A percentile compares a stretch with the other conserved stretches of the same genome.
Conservation (phyloP, 1,139 yeast species). For the Groenewaldozyma auringiensis region DNA sequence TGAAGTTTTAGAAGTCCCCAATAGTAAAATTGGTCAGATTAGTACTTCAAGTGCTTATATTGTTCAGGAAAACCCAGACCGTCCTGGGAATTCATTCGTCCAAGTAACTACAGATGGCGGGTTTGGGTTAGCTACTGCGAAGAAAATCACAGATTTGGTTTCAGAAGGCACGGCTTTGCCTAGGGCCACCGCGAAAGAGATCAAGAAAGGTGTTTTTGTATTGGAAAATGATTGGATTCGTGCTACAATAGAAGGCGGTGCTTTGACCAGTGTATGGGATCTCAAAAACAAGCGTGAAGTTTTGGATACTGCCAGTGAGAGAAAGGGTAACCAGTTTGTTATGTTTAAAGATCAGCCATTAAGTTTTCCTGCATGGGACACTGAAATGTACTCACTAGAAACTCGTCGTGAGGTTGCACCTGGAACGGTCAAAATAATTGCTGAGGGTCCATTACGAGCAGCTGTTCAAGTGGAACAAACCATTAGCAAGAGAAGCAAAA, state of each 20-base stretch:
- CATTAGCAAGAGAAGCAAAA: conserved; percentile 49
- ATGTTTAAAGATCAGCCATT: conserved; percentile 85
- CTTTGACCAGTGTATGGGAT: conserved; percentile 61
- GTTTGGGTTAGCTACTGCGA: conserved; percentile 12
- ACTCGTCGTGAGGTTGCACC: conserved; percentile 48
- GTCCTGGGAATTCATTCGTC: conserved; percentile 9
- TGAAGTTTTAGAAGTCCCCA: conserved; percentile 42
- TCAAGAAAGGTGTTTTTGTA: conserved; percentile 37
- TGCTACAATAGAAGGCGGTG: conserved; percentile 58
- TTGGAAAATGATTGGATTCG: conserved; percentile 55
- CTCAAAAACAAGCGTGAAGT: conserved; percentile 54
- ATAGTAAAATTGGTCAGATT: conserved; percentile 5
- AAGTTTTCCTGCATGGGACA: conserved; percentile 95
- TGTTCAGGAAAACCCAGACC: conserved; percentile 6
- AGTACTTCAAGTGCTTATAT: conserved; percentile 3
- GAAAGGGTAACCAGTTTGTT: conserved; percentile 67
- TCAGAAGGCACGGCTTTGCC: conserved; percentile 8
- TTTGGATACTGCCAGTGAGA: conserved; percentile 43
- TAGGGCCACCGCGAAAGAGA: conserved; percentile 29
- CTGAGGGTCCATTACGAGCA: conserved; percentile 51
- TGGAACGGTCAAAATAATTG: conserved; percentile 41
- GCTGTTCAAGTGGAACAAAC: conserved; percentile 51
- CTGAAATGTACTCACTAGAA: conserved; percentile 77
- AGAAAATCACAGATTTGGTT: conserved; percentile 2
- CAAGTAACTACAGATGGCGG: conserved; percentile 14